phyloP scores from a whole-genome alignment of 139 green algal genomes.

The Tetraselmis chui region DNA sequence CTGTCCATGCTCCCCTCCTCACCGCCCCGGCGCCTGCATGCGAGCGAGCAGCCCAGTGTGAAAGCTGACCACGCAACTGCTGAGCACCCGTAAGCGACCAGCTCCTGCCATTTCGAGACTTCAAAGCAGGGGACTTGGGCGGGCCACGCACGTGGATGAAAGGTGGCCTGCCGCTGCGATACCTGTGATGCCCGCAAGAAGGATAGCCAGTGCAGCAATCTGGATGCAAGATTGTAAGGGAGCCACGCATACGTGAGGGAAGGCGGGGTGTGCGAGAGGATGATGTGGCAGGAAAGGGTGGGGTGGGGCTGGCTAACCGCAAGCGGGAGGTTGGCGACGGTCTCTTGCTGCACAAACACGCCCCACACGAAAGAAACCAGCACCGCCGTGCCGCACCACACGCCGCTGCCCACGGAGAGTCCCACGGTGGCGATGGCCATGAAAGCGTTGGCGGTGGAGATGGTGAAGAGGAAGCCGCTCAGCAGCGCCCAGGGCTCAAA shows the following conservation, averaged over 20 bases:
- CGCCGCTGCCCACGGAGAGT: constrained; percentile 11
- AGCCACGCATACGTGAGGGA: neutral
- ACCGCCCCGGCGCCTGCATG: neutral
- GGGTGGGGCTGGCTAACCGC: neutral
- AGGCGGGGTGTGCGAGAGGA: too few relatives aligned
- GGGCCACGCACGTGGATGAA: neutral
- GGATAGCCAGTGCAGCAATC: constrained; percentile 8
- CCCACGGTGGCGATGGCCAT: constrained; percentile 17
- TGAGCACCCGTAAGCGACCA: too few relatives aligned
- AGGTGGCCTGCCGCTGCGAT: neutral
- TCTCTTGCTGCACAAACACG: constrained; percentile 5
- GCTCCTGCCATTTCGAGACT: too few relatives aligned
- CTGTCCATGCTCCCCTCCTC: neutral
- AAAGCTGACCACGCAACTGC: too few relatives aligned
- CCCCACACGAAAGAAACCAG: constrained; percentile 21
- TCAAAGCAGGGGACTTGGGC: too few relatives aligned
- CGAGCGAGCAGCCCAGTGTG: neutral
- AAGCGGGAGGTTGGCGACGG: neutral
- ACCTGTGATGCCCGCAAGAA: constrained; percentile 14
- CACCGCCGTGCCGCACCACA: constrained; percentile 29
- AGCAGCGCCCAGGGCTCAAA: constrained; percentile 18
- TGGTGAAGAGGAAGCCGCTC: constrained; percentile 21
- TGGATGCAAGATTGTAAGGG: neutral
- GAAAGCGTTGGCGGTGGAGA: constrained; percentile 10
- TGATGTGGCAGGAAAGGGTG: too few relatives aligned